These are phyloP conservation scores for Pseudogymnoascus destructans DNA, from an alignment of 2,329 filamentous ascomycete species.

Conservation along the genomic window DNA sequence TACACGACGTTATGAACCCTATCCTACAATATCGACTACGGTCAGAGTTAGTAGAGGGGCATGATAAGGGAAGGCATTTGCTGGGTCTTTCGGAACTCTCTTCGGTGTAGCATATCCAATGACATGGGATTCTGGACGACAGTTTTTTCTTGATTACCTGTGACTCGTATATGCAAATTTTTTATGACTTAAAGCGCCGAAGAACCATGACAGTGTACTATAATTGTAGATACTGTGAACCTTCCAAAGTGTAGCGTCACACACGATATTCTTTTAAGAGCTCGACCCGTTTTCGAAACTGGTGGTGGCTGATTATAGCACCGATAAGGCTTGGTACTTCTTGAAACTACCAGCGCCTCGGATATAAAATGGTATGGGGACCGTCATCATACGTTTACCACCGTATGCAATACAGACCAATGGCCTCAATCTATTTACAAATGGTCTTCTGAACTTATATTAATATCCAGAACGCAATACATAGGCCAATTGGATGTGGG, in stretches of 20 bases:
- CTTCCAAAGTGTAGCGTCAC: no score
- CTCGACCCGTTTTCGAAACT: background rate
- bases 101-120: conserved; percentile 27
- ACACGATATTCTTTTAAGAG: no score
- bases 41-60: conserved; percentile 19
- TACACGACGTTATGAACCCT: conserved; percentile 24
- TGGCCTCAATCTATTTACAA: background rate
- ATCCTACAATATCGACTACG: conserved; percentile 20
- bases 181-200: background rate
- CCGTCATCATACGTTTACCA: background rate
- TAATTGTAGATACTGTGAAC: background rate
- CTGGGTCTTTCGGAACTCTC: conserved; percentile 23
- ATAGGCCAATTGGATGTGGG: background rate
- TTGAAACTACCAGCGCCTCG: background rate
- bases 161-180: background rate
- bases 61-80: conserved; percentile 23
- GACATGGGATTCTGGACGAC: conserved; percentile 13
- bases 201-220: background rate
- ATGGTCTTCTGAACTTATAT: background rate
- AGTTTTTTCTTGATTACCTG: background rate
- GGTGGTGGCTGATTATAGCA: background rate
- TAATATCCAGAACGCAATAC: background rate
- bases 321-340: background rate
- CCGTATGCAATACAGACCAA: background rate
- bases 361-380: background rate